Percentiles rank a stretch among this genome's conserved stretches.
Evolutionary conservation across 2,329 filamentous ascomycete species (phyloP).

Genomic region (Colletotrichum acutatum): DNA sequence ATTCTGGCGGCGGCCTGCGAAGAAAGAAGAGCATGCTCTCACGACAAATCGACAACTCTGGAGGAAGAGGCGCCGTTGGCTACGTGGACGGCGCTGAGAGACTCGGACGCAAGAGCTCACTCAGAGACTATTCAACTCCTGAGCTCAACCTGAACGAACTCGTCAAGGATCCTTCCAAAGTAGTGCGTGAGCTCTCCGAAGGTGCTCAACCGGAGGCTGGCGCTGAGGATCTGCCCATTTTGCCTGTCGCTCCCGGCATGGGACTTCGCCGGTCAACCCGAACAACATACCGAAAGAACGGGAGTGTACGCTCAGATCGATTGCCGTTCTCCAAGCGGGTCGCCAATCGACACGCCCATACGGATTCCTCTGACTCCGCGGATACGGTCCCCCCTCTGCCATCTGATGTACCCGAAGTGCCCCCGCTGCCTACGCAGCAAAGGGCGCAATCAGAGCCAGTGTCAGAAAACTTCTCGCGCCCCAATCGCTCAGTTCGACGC

Average conservation of each 20-base stretch:
- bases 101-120: constrained; percentile 78
- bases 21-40: constrained; percentile 98
- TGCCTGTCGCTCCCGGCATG: constrained; percentile 81
- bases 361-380: constrained; percentile 50
- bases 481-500: constrained; percentile 59
- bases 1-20: constrained; percentile 70
- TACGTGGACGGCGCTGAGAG: constrained; percentile 88
- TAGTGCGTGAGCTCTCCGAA: constrained; percentile 76
- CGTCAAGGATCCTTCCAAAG: constrained; percentile 80
- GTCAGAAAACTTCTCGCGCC: constrained; percentile 72
- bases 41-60: constrained; percentile 83
- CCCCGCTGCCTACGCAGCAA: constrained; percentile 57
- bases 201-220: constrained; percentile 59
- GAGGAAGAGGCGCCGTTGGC: constrained; percentile 65
- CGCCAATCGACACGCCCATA: constrained; percentile 70
- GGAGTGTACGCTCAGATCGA: constrained; percentile 84
- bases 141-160: constrained; percentile 83
- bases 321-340: constrained; percentile 80
- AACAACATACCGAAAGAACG: constrained; percentile 88
- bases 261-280: constrained; percentile 89
- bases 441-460: constrained; percentile 78
- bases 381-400: constrained; percentile 45
- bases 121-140: constrained; percentile 60
- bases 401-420: constrained; percentile 57
- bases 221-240: constrained; percentile 83